A percentile compares a stretch with the other conserved stretches of the same genome.
phyloP scores from a whole-genome alignment of 2,329 filamentous ascomycete species.

The Apiospora koreana region DNA sequence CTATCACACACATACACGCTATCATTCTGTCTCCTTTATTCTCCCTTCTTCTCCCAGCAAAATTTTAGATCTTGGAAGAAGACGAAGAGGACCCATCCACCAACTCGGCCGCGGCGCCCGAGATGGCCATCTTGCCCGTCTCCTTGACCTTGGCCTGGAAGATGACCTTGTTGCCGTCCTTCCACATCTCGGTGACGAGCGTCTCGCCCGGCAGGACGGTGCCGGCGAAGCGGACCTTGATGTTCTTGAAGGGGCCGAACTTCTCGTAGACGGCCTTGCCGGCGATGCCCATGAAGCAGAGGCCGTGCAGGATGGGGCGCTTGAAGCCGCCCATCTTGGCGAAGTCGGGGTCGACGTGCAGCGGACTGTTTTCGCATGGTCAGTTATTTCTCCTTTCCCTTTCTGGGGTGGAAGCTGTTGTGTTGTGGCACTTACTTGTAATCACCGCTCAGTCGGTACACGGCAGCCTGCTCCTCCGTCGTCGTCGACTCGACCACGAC shows the following conservation, averaged over 20 bases:
- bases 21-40: background rate
- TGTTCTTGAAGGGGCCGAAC: constrained; percentile 82
- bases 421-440: constrained; percentile 61
- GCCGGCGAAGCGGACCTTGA: constrained; percentile 90
- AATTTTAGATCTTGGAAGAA: background rate
- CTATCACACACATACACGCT: background rate
- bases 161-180: constrained; percentile 74
- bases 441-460: constrained; percentile 93
- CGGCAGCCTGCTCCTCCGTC: constrained; percentile 83
- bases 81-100: constrained; percentile 31
- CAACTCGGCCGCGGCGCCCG: constrained; percentile 78
- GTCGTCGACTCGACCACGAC: constrained; percentile 83
- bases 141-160: constrained; percentile 91
- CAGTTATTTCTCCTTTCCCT: background rate
- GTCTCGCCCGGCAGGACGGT: constrained; percentile 85
- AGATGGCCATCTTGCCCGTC: constrained; percentile 87
- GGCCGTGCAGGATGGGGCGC: constrained; percentile 90
- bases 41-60: background rate
- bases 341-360: constrained; percentile 94
- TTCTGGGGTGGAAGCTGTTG: no score
- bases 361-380: constrained; percentile 52
- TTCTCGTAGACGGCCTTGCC: constrained; percentile 87
- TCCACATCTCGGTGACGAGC: constrained; percentile 94
- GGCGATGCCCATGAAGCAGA: constrained; percentile 90
- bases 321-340: constrained; percentile 96